Evolutionary conservation across 1,139 yeast genomes (phyloP), one percentile per base, ranked within the genome.

Genomic region (Debaryomyces robertsiae): DNA sequence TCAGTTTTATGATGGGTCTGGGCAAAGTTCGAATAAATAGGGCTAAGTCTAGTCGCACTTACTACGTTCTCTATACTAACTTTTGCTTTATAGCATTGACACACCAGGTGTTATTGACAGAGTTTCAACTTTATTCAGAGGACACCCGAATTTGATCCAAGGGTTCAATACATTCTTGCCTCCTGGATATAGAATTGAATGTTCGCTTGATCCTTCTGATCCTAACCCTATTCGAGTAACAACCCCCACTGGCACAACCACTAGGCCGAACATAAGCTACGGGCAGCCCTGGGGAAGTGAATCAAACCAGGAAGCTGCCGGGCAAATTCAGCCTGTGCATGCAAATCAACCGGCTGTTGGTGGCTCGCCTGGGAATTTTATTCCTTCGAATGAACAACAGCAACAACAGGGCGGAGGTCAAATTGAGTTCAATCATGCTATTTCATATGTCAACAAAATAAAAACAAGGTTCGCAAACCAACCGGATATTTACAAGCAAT

Each of bases 51-150:
- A 7, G 22, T 19, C 22, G 22, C 22, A 19, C 5, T 19, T 19
- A 19, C 7, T 7, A 19, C 7, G 22, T 25, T 6, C 28, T n/a
- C 6, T 25, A n/a, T 25, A 25, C 28, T 25, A 25, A 25, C 50
- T 52, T 6, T 55, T 16, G 11, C 9, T n/a, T 27, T 40, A 4
- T 54, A 80, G 88, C 50, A 91, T 93, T 56, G 98, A 94, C 63
- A 93, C 99, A 1, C 98, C 98, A 0, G 99, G 98, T 15, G 99
- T 93, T 27, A 93, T 93, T 59, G 96, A 90, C 58, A 76, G 98
- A 43, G 98, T 93, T 0, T 89, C 97, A 0, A 79, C 86, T 1
- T 69, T 93, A 44, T 93, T 93, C 61, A 79, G 90, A 47, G 98
- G 98, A 4, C 96, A 90, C 61, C 96, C 96, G 2, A 81, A 81